phyloP scores from a whole-genome alignment of 2,329 filamentous ascomycete species.

The Venturia pyrina region DNA sequence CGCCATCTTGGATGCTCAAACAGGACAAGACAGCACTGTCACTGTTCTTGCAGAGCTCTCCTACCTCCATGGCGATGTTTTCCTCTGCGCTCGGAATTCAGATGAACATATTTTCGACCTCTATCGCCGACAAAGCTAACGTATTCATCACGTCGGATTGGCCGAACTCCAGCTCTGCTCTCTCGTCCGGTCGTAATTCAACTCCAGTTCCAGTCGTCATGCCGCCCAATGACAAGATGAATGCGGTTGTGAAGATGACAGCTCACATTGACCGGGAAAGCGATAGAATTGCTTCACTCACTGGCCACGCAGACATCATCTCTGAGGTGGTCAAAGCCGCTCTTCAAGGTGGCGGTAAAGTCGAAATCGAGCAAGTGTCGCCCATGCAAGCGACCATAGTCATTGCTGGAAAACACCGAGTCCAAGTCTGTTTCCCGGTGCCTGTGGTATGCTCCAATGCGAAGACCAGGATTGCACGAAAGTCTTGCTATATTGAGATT shows the following conservation, averaged over 20 bases:
- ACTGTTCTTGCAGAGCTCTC: background rate
- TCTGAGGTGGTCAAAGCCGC: background rate
- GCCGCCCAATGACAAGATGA: background rate
- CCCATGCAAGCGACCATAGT: conserved; percentile 14
- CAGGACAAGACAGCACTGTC: background rate
- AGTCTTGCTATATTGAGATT: conserved; percentile 24
- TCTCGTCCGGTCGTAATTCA: conserved; percentile 1
- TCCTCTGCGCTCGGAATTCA: background rate
- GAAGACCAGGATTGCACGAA: conserved; percentile 22
- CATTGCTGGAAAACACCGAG: background rate
- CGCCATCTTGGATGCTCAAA: background rate
- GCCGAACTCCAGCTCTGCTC: conserved; percentile 18
- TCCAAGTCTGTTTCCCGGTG: conserved; percentile 16
- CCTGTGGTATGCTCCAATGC: conserved; percentile 16
- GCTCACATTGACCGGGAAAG: background rate
- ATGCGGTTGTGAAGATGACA: background rate
- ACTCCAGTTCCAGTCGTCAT: background rate
- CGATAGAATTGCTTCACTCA: conserved; percentile 5
- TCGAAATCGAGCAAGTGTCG: conserved; percentile 8
- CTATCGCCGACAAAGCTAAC: conserved; percentile 14
- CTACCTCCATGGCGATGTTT: background rate
- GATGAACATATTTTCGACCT: conserved; percentile 16
- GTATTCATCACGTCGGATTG: conserved; percentile 21
- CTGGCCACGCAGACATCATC: conserved; percentile 9
- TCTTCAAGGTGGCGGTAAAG: background rate